These are phyloP conservation scores for Penicillium parvum DNA, from an alignment of 495 filamentous ascomycete genomes.

Conservation along the genomic window DNA sequence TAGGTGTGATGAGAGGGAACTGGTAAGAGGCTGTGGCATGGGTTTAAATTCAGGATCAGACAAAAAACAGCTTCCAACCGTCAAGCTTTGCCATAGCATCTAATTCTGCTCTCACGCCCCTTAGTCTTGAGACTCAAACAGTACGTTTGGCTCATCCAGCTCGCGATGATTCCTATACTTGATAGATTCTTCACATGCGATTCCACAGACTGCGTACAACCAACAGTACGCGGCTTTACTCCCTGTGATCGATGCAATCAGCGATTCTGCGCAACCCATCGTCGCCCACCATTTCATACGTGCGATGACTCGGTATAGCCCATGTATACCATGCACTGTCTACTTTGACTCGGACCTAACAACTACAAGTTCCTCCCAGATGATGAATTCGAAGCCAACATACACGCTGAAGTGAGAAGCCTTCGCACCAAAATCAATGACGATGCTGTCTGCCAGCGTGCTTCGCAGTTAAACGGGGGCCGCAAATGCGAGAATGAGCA, in stretches of 20 bases:
- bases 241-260: conserved; percentile 6
- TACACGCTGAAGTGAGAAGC: conserved; percentile 9
- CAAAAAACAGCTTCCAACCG: too few species aligned
- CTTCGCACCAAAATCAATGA: conserved; percentile 8
- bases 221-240: conserved; percentile 1
- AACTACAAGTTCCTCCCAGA: conserved; percentile 2
- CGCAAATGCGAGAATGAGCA: conserved; percentile 8
- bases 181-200: conserved; percentile 7
- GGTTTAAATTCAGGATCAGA: too few species aligned
- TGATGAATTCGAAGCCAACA: conserved; percentile 7
- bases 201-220: not conserved
- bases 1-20: too few species aligned
- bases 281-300: conserved; percentile 8
- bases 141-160: too few species aligned
- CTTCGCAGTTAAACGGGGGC: conserved; percentile 8
- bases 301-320: conserved; percentile 8
- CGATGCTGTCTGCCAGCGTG: conserved; percentile 5
- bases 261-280: conserved; percentile 1
- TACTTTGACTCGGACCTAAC: not conserved
- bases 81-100: too few species aligned
- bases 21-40: too few species aligned
- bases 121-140: too few species aligned
- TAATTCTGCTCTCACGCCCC: too few species aligned
- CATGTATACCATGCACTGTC: not conserved
- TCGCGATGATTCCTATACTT: conserved; percentile 1